Evolutionary conservation across 306 rosid species (phyloP).

Genomic region (Acmispon strigosus): DNA sequence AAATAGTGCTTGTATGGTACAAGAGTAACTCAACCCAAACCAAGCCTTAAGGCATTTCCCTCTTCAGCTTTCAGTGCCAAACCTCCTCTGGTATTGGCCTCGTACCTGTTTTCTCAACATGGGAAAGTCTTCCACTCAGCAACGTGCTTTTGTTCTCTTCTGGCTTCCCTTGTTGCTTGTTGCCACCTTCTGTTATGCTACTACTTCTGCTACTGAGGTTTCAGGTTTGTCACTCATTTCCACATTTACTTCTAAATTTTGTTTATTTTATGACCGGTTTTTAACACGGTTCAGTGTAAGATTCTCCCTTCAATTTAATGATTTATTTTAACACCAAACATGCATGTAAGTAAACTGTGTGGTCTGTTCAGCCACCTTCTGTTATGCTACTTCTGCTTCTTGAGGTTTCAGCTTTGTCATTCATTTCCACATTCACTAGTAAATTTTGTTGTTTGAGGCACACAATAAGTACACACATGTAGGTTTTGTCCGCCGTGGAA

Average conservation of each 20-base stretch:
- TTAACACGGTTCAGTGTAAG: too few relatives aligned
- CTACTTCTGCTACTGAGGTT: constrained; percentile 12
- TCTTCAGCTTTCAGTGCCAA: background rate
- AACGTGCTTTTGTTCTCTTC: constrained; percentile 1
- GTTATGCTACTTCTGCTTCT: too few relatives aligned
- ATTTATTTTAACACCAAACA: too few relatives aligned
- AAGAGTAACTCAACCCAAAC: constrained; percentile 17
- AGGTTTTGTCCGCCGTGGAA: too few relatives aligned
- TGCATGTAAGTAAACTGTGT: background rate
- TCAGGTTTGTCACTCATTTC: constrained; percentile 16
- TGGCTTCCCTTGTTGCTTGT: constrained; percentile 18
- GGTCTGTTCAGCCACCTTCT: too few relatives aligned
- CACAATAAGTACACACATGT: too few relatives aligned
- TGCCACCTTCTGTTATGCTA: constrained; percentile 1
- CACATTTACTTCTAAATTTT: too few relatives aligned
- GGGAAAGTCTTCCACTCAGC: constrained; percentile 5
- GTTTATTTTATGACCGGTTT: too few relatives aligned
- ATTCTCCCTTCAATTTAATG: too few relatives aligned
- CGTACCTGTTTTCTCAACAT: constrained; percentile 1
- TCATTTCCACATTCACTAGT: too few relatives aligned
- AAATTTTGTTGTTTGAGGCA: too few relatives aligned
- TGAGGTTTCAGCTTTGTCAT: too few relatives aligned
- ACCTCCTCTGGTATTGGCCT: background rate
- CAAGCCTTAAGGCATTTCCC: background rate
- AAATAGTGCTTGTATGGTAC: constrained; percentile 15